Evolutionary conservation across 306 rosid species (phyloP).

Genomic region (Pyrus pyrifolia): DNA sequence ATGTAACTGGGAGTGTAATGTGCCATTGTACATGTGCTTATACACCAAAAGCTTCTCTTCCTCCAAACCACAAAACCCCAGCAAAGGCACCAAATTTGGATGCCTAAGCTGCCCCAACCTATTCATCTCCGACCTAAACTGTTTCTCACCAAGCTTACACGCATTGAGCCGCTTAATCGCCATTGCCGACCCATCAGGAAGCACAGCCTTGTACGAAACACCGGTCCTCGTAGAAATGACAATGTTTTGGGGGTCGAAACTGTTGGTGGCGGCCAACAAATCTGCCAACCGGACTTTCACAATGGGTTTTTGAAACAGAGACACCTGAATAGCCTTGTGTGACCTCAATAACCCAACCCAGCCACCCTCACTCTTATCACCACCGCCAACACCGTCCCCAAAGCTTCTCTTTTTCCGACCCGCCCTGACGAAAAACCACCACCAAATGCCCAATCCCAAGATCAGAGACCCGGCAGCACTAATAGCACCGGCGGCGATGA

Average conservation of each 20-base stretch:
- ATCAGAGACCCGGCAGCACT: constrained; percentile 44
- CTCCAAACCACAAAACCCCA: constrained; percentile 50
- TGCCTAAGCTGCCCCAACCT: constrained; percentile 49
- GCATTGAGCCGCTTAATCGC: constrained; percentile 37
- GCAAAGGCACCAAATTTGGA: constrained; percentile 52
- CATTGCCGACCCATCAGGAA: constrained; percentile 53
- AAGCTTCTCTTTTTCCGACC: constrained; percentile 20
- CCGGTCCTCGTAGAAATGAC: constrained; percentile 44
- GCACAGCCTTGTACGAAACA: constrained; percentile 44
- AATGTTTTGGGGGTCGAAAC: constrained; percentile 33
- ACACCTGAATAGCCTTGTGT: constrained; percentile 40
- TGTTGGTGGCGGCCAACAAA: constrained; percentile 34
- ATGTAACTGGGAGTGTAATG: constrained; percentile 38
- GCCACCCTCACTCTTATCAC: constrained; percentile 15
- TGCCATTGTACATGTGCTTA: constrained; percentile 60
- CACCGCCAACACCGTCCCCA: constrained; percentile 13
- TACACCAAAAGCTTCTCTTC: constrained; percentile 57
- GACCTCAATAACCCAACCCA: constrained; percentile 43
- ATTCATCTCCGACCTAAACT: constrained; percentile 42
- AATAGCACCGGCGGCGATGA: constrained; percentile 42
- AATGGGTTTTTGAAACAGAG: constrained; percentile 51
- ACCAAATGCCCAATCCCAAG: constrained; percentile 42
- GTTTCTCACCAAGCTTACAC: constrained; percentile 48
- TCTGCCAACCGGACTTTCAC: constrained; percentile 44
- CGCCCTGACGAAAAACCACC: constrained; percentile 41